A percentile compares a stretch with the other conserved stretches of the same genome.
These are phyloP conservation scores for Conticribra guillardii DNA, from an alignment of 108 stramenopile genomes.

Conservation along the genomic window DNA sequence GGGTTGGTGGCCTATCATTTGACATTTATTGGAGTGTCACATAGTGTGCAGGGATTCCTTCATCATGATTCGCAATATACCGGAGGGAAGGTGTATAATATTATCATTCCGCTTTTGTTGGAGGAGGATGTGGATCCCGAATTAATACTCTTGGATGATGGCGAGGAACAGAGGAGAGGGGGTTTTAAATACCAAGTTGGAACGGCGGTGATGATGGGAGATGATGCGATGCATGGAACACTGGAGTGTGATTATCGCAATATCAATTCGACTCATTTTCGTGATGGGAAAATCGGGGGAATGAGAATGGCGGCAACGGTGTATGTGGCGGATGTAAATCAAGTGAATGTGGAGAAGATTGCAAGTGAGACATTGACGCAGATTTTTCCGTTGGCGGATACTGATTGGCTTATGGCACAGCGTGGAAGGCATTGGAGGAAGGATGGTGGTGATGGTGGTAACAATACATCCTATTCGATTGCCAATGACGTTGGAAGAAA, in stretches of 20 bases:
- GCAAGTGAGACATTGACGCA: constrained; percentile 32
- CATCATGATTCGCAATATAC: constrained; percentile 37
- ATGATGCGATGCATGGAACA: constrained; percentile 37
- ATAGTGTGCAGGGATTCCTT: constrained; percentile 40
- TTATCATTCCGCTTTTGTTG: constrained; percentile 64
- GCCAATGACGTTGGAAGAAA: constrained; percentile 27
- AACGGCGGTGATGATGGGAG: constrained; percentile 38
- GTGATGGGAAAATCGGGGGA: constrained; percentile 3
- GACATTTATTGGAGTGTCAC: constrained; percentile 52
- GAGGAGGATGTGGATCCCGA: constrained; percentile 56
- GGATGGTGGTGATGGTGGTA: not conserved
- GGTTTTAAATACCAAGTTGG: constrained; percentile 36
- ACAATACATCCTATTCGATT: not conserved
- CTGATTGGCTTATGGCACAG: constrained; percentile 37
- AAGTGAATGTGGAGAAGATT: constrained; percentile 34
- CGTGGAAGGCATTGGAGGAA: constrained; percentile 39
- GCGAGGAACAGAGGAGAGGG: not conserved
- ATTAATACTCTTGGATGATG: constrained; percentile 30
- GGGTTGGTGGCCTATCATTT: constrained; percentile 54
- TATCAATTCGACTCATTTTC: not conserved
- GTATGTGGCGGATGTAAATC: constrained; percentile 60
- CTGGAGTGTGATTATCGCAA: constrained; percentile 10
- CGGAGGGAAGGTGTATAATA: constrained; percentile 51
- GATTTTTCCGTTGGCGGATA: constrained; percentile 38
- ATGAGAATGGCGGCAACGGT: constrained; percentile 68